Base-by-base conservation (phyloP, 345 rosid genomes). In the Linum tenue region DNA sequence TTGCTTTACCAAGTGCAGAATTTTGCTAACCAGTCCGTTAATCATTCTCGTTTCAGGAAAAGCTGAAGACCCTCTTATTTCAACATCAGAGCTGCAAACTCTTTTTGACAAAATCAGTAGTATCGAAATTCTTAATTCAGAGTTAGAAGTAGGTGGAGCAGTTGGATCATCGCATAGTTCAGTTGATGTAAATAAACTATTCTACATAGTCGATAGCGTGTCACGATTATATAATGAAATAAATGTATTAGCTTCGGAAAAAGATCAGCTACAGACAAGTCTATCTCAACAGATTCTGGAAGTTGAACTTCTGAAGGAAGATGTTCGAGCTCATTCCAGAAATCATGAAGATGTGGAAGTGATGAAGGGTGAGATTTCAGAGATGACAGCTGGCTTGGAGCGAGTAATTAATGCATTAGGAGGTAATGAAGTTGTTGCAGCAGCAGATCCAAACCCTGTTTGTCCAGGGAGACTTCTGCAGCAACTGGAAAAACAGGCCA, bases 261-360 rank as follows among this genome's bases (percentile, higher is more conserved):
- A 85, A 69, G 76, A 80, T 38, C 81, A 79, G 75, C 81, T 89
- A 71, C 82, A 69, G 41, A 82, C 88, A 17, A 79, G 73, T 43
- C 65, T 92, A 68, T 74, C 87, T 37, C 62, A 42, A 63, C 79
- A 82, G 67, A 72, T 69, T 79, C 76, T 76, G 74, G 87, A 83
- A 79, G 81, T 79, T 71, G 86, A 87, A 69, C 79, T 74, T 70
- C 72, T 92, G 64, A 82, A 69, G 78, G 83, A 74, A 64, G 83
- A 77, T 61, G 73, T 78, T 56, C 86, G 68, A 74, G 72, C 42
- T 14, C 62, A 80, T 40, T 56, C 38, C 61, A 68, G 60, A 42
- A 65, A 72, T 58, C 74, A 73, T 64, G 60, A 69, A 65, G 86
- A 84, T 62, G 66, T 68, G 17, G 90, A 82, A 72, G 71, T 67